phyloP scores from a whole-genome alignment of 441 rosid genomes.

The Corymbia calophylla region DNA sequence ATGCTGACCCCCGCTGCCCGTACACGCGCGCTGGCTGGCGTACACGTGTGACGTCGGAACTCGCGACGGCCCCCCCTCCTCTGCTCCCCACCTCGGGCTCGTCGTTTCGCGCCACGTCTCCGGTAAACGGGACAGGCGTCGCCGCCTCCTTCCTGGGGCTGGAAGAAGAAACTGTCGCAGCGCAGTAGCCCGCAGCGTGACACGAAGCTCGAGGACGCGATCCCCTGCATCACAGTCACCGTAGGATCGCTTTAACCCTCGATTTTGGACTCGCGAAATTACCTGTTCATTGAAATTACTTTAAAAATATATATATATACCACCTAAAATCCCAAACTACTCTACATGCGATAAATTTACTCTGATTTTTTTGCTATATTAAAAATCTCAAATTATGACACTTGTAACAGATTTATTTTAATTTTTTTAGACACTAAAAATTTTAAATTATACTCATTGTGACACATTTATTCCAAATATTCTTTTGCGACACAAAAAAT shows the following conservation, averaged over 20 bases:
- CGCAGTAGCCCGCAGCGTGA: background rate
- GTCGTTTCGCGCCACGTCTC: background rate
- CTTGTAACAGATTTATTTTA: too few species aligned
- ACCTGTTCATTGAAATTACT: too few species aligned
- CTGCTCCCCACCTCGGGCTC: background rate
- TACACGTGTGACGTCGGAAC: background rate
- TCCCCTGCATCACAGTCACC: background rate
- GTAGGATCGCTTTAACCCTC: background rate
- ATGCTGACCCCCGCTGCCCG: background rate
- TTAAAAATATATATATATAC: rapidly evolving
- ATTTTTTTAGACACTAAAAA: too few species aligned
- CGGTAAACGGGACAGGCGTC: background rate
- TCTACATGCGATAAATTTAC: too few species aligned
- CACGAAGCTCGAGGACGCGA: background rate
- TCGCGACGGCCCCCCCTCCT: background rate
- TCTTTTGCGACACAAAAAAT: too few species aligned
- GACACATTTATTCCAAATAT: too few species aligned
- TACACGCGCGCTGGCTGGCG: background rate
- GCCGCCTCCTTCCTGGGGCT: background rate
- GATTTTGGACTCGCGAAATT: background rate
- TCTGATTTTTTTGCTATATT: too few species aligned
- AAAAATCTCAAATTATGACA: too few species aligned
- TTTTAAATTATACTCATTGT: too few species aligned
- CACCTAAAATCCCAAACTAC: too few species aligned
- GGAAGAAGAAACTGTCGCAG: background rate